Evolutionary conservation across 352 stramenopile species (phyloP).

Genomic region (Phytophthora hibernalis): DNA sequence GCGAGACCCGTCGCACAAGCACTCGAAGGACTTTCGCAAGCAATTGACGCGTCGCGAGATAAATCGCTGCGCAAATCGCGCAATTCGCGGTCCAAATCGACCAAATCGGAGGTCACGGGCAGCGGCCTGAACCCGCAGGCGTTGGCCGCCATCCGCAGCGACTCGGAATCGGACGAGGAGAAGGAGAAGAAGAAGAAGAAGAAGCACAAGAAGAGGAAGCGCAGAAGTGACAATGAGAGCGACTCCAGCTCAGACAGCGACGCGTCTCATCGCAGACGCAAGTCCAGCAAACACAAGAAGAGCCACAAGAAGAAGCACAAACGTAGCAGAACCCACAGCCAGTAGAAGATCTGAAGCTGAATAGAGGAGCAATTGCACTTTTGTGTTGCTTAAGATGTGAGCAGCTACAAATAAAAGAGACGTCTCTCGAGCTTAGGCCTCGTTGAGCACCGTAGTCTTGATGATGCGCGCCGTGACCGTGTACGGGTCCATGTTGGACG

Average conservation of each 20-base stretch:
- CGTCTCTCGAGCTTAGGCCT: conserved; percentile 50
- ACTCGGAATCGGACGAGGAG: conserved; percentile 34
- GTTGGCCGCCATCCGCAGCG: conserved; percentile 65
- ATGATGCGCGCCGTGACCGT: conserved; percentile 97
- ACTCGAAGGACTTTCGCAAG: conserved; percentile 62
- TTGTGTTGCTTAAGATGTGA: too few relatives aligned
- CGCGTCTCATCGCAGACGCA: conserved; percentile 27
- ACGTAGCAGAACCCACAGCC: conserved; percentile 52
- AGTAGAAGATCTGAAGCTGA: conserved; percentile 20
- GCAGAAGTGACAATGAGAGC: conserved; percentile 29
- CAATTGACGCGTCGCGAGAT: conserved; percentile 69
- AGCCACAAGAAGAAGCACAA: conserved; percentile 47
- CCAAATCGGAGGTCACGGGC: conserved; percentile 35
- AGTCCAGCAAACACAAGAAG: conserved; percentile 41
- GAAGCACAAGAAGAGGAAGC: conserved; percentile 41
- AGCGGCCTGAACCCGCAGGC: conserved; percentile 79
- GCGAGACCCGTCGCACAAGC: conserved; percentile 45
- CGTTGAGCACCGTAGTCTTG: conserved; percentile 93
- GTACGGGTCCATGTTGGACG: conserved; percentile 99
- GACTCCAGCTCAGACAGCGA: conserved; percentile 24
- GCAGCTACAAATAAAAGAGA: conserved; percentile 16
- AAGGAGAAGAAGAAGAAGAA: conserved; percentile 47
- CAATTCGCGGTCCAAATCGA: conserved; percentile 48
- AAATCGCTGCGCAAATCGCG: conserved; percentile 65
- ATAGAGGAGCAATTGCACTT: conserved; percentile 1